phyloP scores from a whole-genome alignment of 2,329 filamentous ascomycete species.

The Teratosphaeria nubilosa region DNA sequence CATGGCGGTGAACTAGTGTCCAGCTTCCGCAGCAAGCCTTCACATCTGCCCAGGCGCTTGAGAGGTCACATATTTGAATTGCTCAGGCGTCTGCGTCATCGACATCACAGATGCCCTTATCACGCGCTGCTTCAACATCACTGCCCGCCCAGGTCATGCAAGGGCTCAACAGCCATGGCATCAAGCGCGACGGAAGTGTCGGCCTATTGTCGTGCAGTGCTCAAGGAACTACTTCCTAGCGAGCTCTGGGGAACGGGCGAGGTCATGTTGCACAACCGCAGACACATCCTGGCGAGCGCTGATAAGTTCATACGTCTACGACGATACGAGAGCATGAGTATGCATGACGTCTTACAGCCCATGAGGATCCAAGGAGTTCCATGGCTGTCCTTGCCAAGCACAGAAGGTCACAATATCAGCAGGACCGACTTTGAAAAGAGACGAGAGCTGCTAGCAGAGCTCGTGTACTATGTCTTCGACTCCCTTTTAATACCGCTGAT shows the following conservation, averaged over 20 bases:
- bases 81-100: slow-evolving; percentile 56
- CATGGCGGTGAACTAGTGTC: neutral
- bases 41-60: slow-evolving; percentile 39
- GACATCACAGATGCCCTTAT: slow-evolving; percentile 70
- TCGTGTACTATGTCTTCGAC: slow-evolving; percentile 88
- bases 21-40: neutral
- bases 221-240: slow-evolving; percentile 62
- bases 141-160: slow-evolving; percentile 47
- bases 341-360: slow-evolving; percentile 68
- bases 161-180: slow-evolving; percentile 53
- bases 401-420: slow-evolving; percentile 48
- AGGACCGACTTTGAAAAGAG: slow-evolving; percentile 66
- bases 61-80: slow-evolving; percentile 52
- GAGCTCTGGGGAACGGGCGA: slow-evolving; percentile 60
- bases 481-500: slow-evolving; percentile 82
- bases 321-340: slow-evolving; percentile 67
- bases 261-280: slow-evolving; percentile 49
- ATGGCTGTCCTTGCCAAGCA: slow-evolving; percentile 58
- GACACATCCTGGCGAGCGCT: slow-evolving; percentile 54
- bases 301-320: slow-evolving; percentile 68
- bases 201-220: slow-evolving; percentile 71
- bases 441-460: slow-evolving; percentile 67
- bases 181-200: slow-evolving; percentile 62
- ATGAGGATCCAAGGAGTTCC: slow-evolving; percentile 43
- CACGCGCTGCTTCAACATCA: slow-evolving; percentile 68